phyloP scores from a whole-genome alignment of 306 rosid species.

The Pueraria montana region DNA sequence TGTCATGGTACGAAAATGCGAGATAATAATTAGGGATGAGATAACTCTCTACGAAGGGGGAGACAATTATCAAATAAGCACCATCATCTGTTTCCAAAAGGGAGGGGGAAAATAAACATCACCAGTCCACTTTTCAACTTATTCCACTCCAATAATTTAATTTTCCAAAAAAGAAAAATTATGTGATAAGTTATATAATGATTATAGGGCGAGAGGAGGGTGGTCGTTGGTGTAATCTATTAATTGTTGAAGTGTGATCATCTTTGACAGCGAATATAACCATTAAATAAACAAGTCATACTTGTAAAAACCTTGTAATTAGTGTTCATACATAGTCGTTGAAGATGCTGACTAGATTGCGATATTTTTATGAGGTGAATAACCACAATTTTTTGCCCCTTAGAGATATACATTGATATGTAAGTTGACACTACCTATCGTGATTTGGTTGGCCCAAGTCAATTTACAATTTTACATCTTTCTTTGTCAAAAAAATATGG shows the following conservation, averaged over 20 bases:
- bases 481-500: slow-evolving; percentile 9
- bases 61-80: slow-evolving; percentile 16
- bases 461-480: slow-evolving; percentile 23
- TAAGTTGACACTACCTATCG: slow-evolving; percentile 38
- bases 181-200: slow-evolving; percentile 1
- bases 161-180: not conserved
- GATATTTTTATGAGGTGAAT: slow-evolving; percentile 10
- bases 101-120: not conserved
- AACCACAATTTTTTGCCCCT: not conserved
- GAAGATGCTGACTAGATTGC: slow-evolving; percentile 40
- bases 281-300: slow-evolving; percentile 12
- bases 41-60: not conserved
- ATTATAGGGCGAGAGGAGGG: slow-evolving; percentile 12
- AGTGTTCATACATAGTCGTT: slow-evolving; percentile 11
- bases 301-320: slow-evolving; percentile 36
- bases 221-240: slow-evolving; percentile 45
- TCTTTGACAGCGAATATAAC: slow-evolving; percentile 35
- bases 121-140: not conserved
- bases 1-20: slow-evolving; percentile 7
- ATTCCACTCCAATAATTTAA: not conserved
- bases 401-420: not conserved
- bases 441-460: slow-evolving; percentile 43
- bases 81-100: slow-evolving; percentile 28
- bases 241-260: slow-evolving; percentile 31
- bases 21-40: slow-evolving; percentile 12